phyloP scores from a whole-genome alignment of 495 filamentous ascomycete genomes.

The Echria macrotheca region DNA sequence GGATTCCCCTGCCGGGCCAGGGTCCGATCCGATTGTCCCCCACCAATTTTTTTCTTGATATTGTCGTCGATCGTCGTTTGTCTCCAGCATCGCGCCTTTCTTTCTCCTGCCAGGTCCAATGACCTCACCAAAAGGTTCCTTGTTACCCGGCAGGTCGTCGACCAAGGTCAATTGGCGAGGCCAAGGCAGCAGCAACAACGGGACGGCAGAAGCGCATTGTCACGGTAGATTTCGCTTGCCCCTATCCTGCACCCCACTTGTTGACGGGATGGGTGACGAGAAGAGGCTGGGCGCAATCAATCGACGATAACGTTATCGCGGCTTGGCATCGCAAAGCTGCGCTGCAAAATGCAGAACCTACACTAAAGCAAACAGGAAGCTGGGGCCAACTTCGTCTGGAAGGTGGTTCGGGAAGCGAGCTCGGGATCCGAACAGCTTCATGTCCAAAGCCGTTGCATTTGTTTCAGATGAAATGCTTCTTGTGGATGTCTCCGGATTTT shows the following conservation, averaged over 20 bases:
- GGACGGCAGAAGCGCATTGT: neutral
- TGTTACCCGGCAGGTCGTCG: neutral
- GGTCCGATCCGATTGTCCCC: conserved; percentile 4
- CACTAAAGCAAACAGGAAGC: no score
- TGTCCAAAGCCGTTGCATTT: neutral
- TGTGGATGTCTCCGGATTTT: neutral
- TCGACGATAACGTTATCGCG: neutral
- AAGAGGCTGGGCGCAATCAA: conserved; percentile 4
- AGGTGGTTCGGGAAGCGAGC: neutral
- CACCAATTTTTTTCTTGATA: conserved; percentile 6
- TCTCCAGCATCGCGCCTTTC: neutral
- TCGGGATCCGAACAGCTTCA: neutral
- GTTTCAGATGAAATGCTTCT: neutral
- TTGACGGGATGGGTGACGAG: neutral
- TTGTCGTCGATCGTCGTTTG: conserved; percentile 14
- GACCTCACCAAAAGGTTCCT: neutral
- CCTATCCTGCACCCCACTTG: neutral
- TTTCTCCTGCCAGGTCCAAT: neutral
- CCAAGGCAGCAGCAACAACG: conserved; percentile 4
- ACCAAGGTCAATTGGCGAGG: neutral
- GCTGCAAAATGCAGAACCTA: neutral
- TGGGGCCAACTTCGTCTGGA: neutral
- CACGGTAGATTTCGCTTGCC: conserved; percentile 1
- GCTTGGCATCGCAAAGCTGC: no score
- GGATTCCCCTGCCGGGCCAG: neutral